phyloP scores from a whole-genome alignment of 371 early-diverging fungal species.

The Sporodiniella umbellata region DNA sequence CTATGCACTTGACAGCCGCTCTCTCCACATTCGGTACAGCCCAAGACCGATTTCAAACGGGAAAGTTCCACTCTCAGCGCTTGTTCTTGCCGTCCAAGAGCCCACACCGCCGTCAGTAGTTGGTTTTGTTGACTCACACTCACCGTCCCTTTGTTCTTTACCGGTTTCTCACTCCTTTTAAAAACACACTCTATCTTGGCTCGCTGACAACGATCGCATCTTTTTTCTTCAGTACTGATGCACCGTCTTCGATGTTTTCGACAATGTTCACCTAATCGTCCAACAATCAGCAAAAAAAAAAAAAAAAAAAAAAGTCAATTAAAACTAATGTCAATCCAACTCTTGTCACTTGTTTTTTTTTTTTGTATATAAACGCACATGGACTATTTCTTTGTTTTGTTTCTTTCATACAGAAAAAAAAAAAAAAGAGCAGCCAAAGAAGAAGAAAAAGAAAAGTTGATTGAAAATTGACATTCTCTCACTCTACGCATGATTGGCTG shows the following conservation, averaged over 20 bases:
- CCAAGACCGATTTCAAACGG: neutral
- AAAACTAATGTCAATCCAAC: too few species aligned
- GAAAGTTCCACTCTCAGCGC: slow-evolving; percentile 6
- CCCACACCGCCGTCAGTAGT: slow-evolving; percentile 5
- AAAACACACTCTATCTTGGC: slow-evolving; percentile 21
- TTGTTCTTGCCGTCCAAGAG: slow-evolving; percentile 1
- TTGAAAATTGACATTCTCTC: too few species aligned
- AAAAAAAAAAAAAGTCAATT: neutral
- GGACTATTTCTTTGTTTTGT: slow-evolving; percentile 12
- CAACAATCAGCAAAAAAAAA: neutral
- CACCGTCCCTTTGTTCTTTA: neutral
- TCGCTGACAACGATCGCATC: slow-evolving; percentile 17
- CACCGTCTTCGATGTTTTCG: slow-evolving; percentile 17
- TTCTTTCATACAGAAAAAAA: neutral
- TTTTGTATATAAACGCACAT: slow-evolving; percentile 10
- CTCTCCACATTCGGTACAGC: neutral
- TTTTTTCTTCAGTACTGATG: neutral
- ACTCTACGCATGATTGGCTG: too few species aligned
- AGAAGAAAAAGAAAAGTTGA: neutral
- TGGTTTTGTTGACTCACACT: slow-evolving; percentile 7
- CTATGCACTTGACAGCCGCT: neutral
- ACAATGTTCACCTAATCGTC: slow-evolving; percentile 14
- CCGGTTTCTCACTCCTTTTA: slow-evolving; percentile 10
- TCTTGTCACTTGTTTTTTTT: too few species aligned
- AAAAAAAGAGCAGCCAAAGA: neutral